Evolutionary conservation across 371 early-diverging fungal genomes (phyloP), one percentile per base, ranked within the genome.

Genomic region (Saksenaea vasiformis): DNA sequence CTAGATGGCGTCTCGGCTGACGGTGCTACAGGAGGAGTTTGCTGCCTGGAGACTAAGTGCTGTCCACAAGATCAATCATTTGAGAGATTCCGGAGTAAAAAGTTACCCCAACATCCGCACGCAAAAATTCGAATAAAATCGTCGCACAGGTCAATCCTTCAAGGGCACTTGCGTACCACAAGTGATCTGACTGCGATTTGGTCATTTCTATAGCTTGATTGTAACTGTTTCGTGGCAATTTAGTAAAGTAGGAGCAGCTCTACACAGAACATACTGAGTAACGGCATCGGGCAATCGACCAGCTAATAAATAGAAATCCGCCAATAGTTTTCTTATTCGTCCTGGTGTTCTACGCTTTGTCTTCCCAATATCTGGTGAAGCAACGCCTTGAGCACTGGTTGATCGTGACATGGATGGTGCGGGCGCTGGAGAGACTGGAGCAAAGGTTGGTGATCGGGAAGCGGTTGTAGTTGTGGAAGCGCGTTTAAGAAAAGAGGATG

Each of bases 91-190:
- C 7, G 10, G 10, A n/a, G 55, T 9, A 17, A 31, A 35, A 54
- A 22, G 14, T 74, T 78, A 87, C 87, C 58, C 88, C 84, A 43
- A 87, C 65, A 58, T 89, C 91, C 11, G 85, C 79, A 59, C 87
- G 87, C 13, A 87, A 71, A 67, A 83, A 74, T 14, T 86, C 84
- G 13, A 84, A 54, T 17, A 91, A 68, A 5, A 91, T 71, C 53
- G 82, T 79, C 0, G 91, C 90, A 59, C 87, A 85, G 28, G 83
- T 78, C 24, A 86, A 73, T 3, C 91, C 89, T 71, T 94, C 94
- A 74, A 89, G 76, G 0, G 93, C 87, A 56, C 91, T 83, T n/a
- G 86, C 93, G 34, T 88, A 82, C 94, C 95, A 94, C 54, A 90
- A 72, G 68, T 74, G 89, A 70, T 94, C 95, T 3, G 79, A 76